A percentile compares a stretch with the other conserved stretches of the same genome.
Evolutionary conservation across 331 rosid species (phyloP).

Genomic region (Rosa hybrid): DNA sequence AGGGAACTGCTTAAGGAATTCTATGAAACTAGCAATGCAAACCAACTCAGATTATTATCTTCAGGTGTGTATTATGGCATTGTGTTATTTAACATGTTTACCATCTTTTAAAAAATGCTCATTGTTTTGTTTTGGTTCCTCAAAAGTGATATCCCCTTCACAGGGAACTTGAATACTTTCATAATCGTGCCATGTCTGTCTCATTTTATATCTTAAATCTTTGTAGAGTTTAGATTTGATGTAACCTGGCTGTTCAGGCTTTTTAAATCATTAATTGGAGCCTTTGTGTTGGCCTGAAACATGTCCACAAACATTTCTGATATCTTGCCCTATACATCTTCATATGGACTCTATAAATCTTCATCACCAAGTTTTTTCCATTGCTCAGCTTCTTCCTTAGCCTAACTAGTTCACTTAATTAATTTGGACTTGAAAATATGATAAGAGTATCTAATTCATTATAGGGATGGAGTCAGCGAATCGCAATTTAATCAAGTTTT

Average conservation of each 20-base stretch:
- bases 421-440: conserved; percentile 18
- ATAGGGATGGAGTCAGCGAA: conserved; percentile 92
- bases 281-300: no score
- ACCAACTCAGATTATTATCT: conserved; percentile 73
- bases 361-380: no score
- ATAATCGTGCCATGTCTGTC: not conserved
- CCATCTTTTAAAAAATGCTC: not conserved
- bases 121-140: not conserved
- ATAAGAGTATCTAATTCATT: conserved; percentile 8
- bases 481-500: conserved; percentile 86
- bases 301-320: no score
- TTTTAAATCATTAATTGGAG: no score
- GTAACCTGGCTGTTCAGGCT: no score
- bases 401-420: not conserved
- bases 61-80: conserved; percentile 57
- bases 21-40: conserved; percentile 48
- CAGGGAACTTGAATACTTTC: not conserved
- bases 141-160: no score
- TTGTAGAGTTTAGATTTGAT: no score
- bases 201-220: no score
- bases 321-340: no score
- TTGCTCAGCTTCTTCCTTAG: no score
- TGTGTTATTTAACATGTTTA: not conserved
- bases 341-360: no score
- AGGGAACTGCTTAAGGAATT: conserved; percentile 91